Percentiles rank a stretch among this genome's conserved stretches.
These are phyloP conservation scores for Carallia brachiata DNA, from an alignment of 345 rosid genomes.

Conservation along the genomic window DNA sequence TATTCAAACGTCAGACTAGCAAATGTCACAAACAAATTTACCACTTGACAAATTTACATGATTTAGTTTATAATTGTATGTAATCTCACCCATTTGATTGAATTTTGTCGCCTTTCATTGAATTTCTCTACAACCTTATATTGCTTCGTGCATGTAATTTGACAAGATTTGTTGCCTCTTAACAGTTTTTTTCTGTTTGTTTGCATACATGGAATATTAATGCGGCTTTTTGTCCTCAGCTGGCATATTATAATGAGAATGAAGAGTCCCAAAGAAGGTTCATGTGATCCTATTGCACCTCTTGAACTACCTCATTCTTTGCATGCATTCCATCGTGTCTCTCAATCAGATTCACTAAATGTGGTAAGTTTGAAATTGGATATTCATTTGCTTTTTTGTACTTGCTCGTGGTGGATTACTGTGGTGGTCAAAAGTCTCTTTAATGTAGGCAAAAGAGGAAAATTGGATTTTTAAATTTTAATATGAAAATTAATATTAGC, in stretches of 20 bases:
- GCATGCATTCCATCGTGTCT: slow-evolving; percentile 68
- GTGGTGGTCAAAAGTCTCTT: not conserved
- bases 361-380: slow-evolving; percentile 33
- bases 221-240: slow-evolving; percentile 31
- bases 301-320: slow-evolving; percentile 74
- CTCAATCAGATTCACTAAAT: slow-evolving; percentile 39
- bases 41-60: too few species aligned
- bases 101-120: too few species aligned
- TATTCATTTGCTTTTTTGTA: not conserved
- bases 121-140: too few species aligned
- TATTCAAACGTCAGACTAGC: too few species aligned
- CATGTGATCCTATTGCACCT: slow-evolving; percentile 64
- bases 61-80: too few species aligned
- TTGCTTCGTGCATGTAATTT: too few species aligned
- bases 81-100: too few species aligned
- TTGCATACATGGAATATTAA: not conserved
- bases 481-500: not conserved
- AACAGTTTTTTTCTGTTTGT: not conserved
- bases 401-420: not conserved
- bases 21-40: too few species aligned
- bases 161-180: not conserved
- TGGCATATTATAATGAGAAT: slow-evolving; percentile 70
- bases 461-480: slow-evolving; percentile 2
- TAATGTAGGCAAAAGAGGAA: not conserved
- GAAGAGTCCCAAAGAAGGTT: slow-evolving; percentile 49